phyloP scores from a whole-genome alignment of 2,329 filamentous ascomycete species.

The Sclerotinia glacialis region DNA sequence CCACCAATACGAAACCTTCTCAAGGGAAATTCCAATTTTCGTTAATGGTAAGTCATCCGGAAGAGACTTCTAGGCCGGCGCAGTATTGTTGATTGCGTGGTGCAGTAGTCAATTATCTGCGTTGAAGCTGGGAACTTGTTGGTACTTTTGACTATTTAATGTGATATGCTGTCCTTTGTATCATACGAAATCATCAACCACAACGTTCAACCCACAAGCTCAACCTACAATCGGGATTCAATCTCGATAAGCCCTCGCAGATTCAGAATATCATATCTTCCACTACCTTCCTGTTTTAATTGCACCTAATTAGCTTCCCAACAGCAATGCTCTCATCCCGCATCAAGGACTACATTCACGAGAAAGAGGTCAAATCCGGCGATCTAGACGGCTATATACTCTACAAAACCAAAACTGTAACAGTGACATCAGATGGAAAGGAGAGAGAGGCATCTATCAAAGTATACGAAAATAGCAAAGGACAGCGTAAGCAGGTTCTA shows the following conservation, averaged over 20 bases:
- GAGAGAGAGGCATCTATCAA: background rate
- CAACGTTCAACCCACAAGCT: background rate
- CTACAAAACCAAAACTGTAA: background rate
- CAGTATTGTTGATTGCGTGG: background rate
- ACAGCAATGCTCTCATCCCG: background rate
- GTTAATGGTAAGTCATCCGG: background rate
- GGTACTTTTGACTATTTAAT: constrained; percentile 2
- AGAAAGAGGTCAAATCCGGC: background rate
- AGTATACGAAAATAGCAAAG: background rate
- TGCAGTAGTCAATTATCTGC: background rate
- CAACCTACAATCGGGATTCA: background rate
- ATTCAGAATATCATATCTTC: background rate
- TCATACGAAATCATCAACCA: background rate
- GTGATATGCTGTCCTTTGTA: background rate
- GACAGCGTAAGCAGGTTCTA: background rate
- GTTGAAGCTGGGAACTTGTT: background rate
- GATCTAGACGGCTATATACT: background rate
- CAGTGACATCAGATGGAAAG: background rate
- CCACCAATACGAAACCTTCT: background rate
- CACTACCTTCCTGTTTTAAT: background rate
- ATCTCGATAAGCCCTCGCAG: background rate
- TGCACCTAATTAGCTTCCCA: background rate
- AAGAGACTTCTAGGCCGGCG: background rate
- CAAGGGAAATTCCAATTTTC: no score
- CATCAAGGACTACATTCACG: background rate